These are phyloP conservation scores for Aureobasidium sp. DNA, from an alignment of 2,329 filamentous ascomycete species.

Conservation along the genomic window DNA sequence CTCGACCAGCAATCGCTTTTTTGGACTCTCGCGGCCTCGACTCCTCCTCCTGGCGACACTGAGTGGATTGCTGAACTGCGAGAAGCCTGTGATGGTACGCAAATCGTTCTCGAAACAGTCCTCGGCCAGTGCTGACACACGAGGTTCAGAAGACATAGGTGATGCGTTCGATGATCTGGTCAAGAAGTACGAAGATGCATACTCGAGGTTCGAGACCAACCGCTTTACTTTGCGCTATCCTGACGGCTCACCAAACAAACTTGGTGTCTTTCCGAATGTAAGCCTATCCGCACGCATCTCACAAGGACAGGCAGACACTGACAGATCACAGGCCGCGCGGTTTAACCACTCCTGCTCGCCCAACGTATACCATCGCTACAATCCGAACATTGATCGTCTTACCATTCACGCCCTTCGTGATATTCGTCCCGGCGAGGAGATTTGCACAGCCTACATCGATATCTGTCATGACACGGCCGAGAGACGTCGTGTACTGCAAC, in stretches of 20 bases:
- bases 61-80: constrained; percentile 14
- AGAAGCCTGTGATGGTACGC: constrained; percentile 1
- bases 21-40: constrained; percentile 12
- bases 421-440: constrained; percentile 22
- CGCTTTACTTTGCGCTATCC: constrained; percentile 15
- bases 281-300: no score
- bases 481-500: constrained; percentile 14
- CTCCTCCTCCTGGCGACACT: not conserved
- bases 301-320: not conserved
- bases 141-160: not conserved
- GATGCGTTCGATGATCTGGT: constrained; percentile 8
- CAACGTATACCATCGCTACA: constrained; percentile 16
- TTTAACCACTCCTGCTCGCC: constrained; percentile 14
- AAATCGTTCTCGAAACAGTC: no score
- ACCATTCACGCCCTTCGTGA: constrained; percentile 22
- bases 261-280: constrained; percentile 14
- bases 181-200: constrained; percentile 10
- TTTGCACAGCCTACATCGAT: constrained; percentile 19
- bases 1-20: not conserved
- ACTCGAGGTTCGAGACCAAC: constrained; percentile 14
- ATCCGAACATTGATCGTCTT: constrained; percentile 11
- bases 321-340: constrained; percentile 4
- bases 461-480: constrained; percentile 13
- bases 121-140: not conserved
- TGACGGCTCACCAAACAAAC: constrained; percentile 3